phyloP scores from a whole-genome alignment of 1,139 yeast species.

The Yamadazyma atlantica region DNA sequence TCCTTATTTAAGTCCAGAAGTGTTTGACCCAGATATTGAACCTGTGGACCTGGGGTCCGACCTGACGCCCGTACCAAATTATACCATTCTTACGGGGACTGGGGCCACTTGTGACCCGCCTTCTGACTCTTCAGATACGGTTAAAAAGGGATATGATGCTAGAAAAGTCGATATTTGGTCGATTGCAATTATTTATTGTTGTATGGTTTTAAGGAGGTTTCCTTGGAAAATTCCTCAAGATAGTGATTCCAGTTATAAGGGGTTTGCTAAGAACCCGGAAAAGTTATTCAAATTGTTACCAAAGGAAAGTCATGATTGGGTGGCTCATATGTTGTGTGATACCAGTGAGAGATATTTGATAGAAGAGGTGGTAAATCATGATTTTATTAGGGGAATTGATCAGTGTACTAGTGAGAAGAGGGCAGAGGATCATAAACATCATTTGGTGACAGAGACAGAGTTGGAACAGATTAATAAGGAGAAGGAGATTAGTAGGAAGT shows the following conservation, averaged over 20 bases:
- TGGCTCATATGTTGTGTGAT: conserved; percentile 34
- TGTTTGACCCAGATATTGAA: conserved; percentile 37
- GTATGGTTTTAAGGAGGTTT: conserved; percentile 69
- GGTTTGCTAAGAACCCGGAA: conserved; percentile 26
- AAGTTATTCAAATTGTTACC: conserved; percentile 41
- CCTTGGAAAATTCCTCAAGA: conserved; percentile 78
- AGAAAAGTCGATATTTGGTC: conserved; percentile 79
- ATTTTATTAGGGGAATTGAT: conserved; percentile 28
- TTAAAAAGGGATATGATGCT: conserved; percentile 56
- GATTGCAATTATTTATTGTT: conserved; percentile 70
- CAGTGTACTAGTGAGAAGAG: conserved; percentile 21
- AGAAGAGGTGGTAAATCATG: conserved; percentile 29
- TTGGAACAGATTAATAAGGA: conserved; percentile 43
- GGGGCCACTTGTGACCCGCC: no score
- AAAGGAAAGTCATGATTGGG: conserved; percentile 28
- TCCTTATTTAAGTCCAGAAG: conserved; percentile 81
- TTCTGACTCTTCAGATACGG: background rate
- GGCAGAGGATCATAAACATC: conserved; percentile 49
- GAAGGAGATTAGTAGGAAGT: conserved; percentile 30
- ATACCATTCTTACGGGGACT: conserved; percentile 1
- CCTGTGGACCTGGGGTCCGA: conserved; percentile 8
- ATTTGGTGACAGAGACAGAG: conserved; percentile 57
- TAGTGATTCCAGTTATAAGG: conserved; percentile 53
- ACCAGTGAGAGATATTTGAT: conserved; percentile 29
- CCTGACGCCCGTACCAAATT: conserved; percentile 15